Base-by-base conservation (phyloP, 2,329 filamentous ascomycete genomes). In the Epichloe hybrida region DNA sequence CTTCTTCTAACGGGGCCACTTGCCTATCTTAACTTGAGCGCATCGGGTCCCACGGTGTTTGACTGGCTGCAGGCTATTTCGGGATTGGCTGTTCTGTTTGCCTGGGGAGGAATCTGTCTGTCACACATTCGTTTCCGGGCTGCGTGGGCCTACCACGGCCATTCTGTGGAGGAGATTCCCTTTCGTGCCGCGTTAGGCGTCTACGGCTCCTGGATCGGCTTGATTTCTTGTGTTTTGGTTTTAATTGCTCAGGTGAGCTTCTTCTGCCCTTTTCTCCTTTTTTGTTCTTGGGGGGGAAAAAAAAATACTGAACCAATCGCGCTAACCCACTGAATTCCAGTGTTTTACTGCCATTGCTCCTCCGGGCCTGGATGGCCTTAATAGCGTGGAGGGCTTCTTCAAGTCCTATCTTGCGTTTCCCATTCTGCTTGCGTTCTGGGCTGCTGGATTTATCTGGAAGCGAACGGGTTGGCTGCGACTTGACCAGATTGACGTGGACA, bases 91-190 rank as follows among this genome's bases (percentile, higher is more conserved):
- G 73, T 78, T 23, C 72, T 84, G 43, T 84, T 83, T 63, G 78
- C 80, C 15, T 85, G 81, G 81, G 79, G 72, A 21, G 79, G 75
- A 44, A 82, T 85, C 58, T 83, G 79, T 61, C 62, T 81, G 17
- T 74, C 77, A 1, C 81, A 84, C 59, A 81, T 84, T 57, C 80
- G 81, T n/a, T 84, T 83, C 74, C 79, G 81, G 38, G 55, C 60
- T 4, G 81, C 79, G 0, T 84, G 81, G 81, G 64, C 62, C 21
- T 60, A 65, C 15, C 72, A 82, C 51, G 80, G 80, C 23, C 79
- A 76, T 58, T 72, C 69, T 2, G 62, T 83, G 4, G 78, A 83
- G n/a, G 79, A 83, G 59, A 74, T 87, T 4, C 78, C 82, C 1
- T 87, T 82, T 69, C 66, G 66, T 39, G 78, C 80, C 17, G 66